Evolutionary conservation across 2,329 filamentous ascomycete genomes (phyloP), one percentile per base, ranked within the genome.

Genomic region (Colletotrichum phormii): DNA sequence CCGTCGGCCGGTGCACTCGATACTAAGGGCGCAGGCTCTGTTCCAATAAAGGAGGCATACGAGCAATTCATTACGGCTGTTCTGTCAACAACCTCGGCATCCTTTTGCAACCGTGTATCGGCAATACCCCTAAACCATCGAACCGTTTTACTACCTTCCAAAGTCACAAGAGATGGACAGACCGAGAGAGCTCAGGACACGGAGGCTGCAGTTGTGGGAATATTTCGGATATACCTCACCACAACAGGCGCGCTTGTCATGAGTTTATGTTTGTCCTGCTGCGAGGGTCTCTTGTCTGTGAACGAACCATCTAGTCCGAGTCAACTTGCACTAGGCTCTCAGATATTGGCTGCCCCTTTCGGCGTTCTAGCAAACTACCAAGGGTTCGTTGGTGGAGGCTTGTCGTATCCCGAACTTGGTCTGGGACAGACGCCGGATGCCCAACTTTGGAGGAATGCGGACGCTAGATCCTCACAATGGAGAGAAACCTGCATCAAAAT

Each of bases 51-150:
- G 72, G 84, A 85, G 22, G 82, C 86, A 5, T 87, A 90, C 76
- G 87, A 89, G 71, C 86, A 86, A 54, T 89, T 91, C 72, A 84
- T 90, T 61, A 82, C 83, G 12, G 87, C 88, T n/a, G 80, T 87
- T 11, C 80, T 90, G 18, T 83, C 86, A 2, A 86, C 87, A n/a
- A 76, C 90, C 64, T 85, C 86, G 2, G 81, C 85, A 5, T 81
- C 82, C 6, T 89, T 90, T 70, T 89, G 88, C 76, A 80, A 80
- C 5, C 83, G 80, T 35, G 83, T 84, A 18, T 83, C 84, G 35
- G 87, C 88, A 4, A 83, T 89, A 26, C 85, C 88, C 4, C 80
- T 91, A 4, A 89, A 89, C 75, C 85, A 85, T 69, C 84, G 87
- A 64, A 89, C 87, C 0, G 79, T 90, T 15, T 78, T 90, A 31